Conservation (phyloP, 192 early-diverging fungal species). For the Mortierella claussenii region DNA sequence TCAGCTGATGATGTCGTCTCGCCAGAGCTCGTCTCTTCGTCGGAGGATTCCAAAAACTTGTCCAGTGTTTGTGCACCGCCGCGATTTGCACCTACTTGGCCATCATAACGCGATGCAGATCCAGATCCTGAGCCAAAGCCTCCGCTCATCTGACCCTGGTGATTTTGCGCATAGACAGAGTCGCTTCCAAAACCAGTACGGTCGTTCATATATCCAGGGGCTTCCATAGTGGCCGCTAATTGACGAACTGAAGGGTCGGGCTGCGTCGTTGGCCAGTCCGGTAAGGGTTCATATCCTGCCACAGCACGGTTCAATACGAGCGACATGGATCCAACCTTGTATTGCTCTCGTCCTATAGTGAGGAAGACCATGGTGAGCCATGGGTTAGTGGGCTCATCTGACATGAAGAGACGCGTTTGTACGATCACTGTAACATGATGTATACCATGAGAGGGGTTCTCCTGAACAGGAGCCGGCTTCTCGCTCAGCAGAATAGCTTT, state of each 20-base stretch:
- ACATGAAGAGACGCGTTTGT: too few species aligned
- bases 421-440: background rate
- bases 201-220: conserved; percentile 41
- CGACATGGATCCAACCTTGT: conserved; percentile 74
- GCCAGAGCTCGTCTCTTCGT: conserved; percentile 50
- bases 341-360: conserved; percentile 64
- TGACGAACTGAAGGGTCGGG: conserved; percentile 66
- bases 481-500: conserved; percentile 69
- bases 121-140: background rate
- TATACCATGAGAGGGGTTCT: conserved; percentile 60
- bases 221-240: conserved; percentile 61
- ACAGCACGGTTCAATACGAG: conserved; percentile 66
- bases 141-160: background rate
- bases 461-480: conserved; percentile 60
- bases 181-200: conserved; percentile 59
- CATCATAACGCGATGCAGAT: conserved; percentile 17
- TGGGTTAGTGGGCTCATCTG: too few species aligned
- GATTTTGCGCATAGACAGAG: conserved; percentile 40
- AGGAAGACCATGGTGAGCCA: too few species aligned
- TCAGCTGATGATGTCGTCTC: conserved; percentile 52
- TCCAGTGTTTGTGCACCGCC: conserved; percentile 58
- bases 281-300: conserved; percentile 80
- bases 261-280: conserved; percentile 77
- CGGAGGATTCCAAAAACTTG: conserved; percentile 55
- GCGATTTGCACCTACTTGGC: conserved; percentile 33